Evolutionary conservation across 164 flowering plant species (phyloP), one percentile per base, ranked within the genome.

Genomic region (Dillenia turbinata): DNA sequence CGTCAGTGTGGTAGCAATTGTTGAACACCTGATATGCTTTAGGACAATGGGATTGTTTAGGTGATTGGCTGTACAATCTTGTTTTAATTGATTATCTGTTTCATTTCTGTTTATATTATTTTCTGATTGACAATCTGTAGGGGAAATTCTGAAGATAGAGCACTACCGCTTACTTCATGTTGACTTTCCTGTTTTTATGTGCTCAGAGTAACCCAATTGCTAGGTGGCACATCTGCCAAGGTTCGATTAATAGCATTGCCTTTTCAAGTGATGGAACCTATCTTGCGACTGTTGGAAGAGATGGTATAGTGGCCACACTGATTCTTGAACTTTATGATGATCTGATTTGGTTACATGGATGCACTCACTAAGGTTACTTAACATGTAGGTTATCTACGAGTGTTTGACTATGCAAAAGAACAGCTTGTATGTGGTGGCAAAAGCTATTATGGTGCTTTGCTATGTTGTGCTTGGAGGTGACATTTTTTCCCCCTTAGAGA

Each of bases 381-480:
- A 33, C 54, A 44, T 83, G 77, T 80, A 95, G 99, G 99, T 75
- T 89, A 84, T 75, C 68, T 95, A 47, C 83, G 99, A 55, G 85
- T 95, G 16, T 92, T 92, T 79, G 96, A 95, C 75, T 95, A 83
- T 79, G 77, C 82, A 60, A 95, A 77, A 64, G 97, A 90, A 69
- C 96, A 86, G 66, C 85, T 95, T 24, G 70, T 85, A 56, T 92
- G 92, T 69, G 99, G 99, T 54, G 96, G 90, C 53, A 91, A 92
- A 81, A 85, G 97, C 70, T 95, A 95, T 65, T 95, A 95, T 74
- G 99, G 99, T 62, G 99, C 99, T 73, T 68, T 86, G 14, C 67
- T 92, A 17, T 95, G 99, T 58, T 95, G 99, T 75, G 89, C 97
- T 52, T 95, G 99, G 99, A 95, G 99, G 97, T 95, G 61, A 59